Percentiles rank a stretch among this genome's conserved stretches.
These are phyloP conservation scores for Malus hybrid DNA, from an alignment of 331 rosid genomes.

Conservation along the genomic window DNA sequence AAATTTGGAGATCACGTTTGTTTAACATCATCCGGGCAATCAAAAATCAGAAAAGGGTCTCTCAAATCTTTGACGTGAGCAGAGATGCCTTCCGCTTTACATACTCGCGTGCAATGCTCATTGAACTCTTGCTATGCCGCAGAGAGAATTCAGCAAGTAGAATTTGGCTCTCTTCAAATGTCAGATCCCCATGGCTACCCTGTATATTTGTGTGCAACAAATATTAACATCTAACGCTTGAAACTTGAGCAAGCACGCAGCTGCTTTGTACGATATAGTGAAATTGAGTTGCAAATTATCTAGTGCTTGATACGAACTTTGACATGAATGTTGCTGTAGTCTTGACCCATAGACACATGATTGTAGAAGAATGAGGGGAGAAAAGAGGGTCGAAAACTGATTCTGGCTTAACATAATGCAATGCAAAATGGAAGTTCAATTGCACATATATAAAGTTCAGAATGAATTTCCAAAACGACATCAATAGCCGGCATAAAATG, in stretches of 20 bases:
- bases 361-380: no score
- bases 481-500: neutral
- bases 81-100: slow-evolving; percentile 48
- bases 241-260: neutral
- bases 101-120: slow-evolving; percentile 52
- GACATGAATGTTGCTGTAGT: neutral
- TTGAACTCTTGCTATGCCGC: slow-evolving; percentile 68
- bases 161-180: slow-evolving; percentile 60
- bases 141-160: slow-evolving; percentile 80
- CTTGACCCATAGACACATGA: neutral
- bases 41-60: neutral
- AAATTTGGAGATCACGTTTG: neutral
- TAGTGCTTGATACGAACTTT: neutral
- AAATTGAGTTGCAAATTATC: neutral
- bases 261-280: neutral
- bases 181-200: slow-evolving; percentile 83
- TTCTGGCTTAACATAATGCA: no score
- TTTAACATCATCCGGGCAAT: neutral
- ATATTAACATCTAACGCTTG: neutral
- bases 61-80: slow-evolving; percentile 18
- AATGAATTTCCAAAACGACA: neutral
- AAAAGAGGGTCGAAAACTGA: no score
- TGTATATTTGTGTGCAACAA: slow-evolving; percentile 22
- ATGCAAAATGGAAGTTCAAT: neutral
- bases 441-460: neutral